Base-by-base conservation (phyloP, 23 red algal species). In the Pyropia yezoensis region DNA sequence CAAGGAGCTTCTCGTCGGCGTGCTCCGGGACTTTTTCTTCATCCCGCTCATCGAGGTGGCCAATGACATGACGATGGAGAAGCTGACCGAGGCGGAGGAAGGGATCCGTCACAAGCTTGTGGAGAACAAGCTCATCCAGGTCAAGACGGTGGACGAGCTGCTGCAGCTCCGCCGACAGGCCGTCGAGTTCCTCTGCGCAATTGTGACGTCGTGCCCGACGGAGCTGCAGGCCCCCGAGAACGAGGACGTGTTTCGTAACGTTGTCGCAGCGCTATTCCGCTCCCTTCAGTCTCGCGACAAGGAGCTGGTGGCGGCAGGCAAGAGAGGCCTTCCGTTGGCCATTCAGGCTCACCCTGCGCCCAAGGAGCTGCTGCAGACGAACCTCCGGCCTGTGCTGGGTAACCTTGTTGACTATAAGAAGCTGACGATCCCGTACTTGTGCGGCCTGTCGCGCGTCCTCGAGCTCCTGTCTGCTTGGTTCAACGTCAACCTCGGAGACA, bases 381-480 rank as follows among this genome's bases (percentile, higher is more conserved):
- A 98, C 45, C 57, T 98, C 50, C 76, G 83, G 50, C 80, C 94
- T n/a, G 82, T 98, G 25, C 73, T 98, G n/a, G 39, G 50, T 7
- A 75, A 77, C 51, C 77, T 98, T 21, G 72, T 61, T 14, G 94
- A 98, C 56, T 87, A 82, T 57, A 80, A 83, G 34, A 87, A 63
- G 71, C 67, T 98, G 33, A 82, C 67, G 9, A 74, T 91, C 49
- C 66, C 72, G 18, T 98, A 91, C 59, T 23, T 90, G 30, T 61
- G 73, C 24, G 80, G 84, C 3, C 49, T 98, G 33, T 71, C 81
- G 51, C 56, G 85, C 66, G 86, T 98, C 26, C 63, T 98, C 22
- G 85, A 91, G 32, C 66, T 91, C 6, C 83, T 98, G 20, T 90
- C 79, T 19, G 55, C 79, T 45, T 98, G 94, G 94, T 98, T 98